Conservation (phyloP, 306 rosid species). For the Dryas drummondii region DNA sequence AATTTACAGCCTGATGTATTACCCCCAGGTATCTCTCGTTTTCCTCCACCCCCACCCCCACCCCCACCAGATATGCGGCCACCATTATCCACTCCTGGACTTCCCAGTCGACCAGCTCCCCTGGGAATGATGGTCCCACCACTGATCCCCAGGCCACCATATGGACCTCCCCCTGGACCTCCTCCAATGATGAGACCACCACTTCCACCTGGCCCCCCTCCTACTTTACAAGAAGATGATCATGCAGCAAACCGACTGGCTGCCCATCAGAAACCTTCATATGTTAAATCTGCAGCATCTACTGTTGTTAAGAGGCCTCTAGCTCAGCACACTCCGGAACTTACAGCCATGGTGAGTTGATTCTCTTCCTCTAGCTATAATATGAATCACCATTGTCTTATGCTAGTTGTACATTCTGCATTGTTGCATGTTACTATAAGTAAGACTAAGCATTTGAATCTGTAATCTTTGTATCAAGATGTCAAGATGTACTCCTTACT, state of each 20-base stretch:
- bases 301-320: slow-evolving; percentile 95
- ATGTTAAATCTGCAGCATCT: slow-evolving; percentile 95
- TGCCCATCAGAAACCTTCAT: slow-evolving; percentile 81
- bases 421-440: slow-evolving; percentile 4
- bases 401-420: not conserved
- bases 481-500: not conserved
- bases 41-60: slow-evolving; percentile 87
- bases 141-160: slow-evolving; percentile 79
- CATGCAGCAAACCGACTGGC: slow-evolving; percentile 35
- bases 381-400: not conserved
- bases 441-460: not conserved
- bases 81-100: slow-evolving; percentile 63
- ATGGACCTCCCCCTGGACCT: slow-evolving; percentile 95
- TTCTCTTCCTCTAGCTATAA: slow-evolving; percentile 10
- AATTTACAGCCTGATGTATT: slow-evolving; percentile 69
- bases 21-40: slow-evolving; percentile 87
- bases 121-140: slow-evolving; percentile 91
- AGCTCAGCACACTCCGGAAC: slow-evolving; percentile 99
- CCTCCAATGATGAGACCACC: slow-evolving; percentile 99
- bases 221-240: slow-evolving; percentile 74
- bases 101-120: slow-evolving; percentile 62
- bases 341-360: slow-evolving; percentile 86
- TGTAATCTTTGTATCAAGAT: not conserved
- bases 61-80: slow-evolving; percentile 90
- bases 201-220: slow-evolving; percentile 99